phyloP scores from a whole-genome alignment of 805 yeast species.

The Schizosaccharomyces pombe region DNA sequence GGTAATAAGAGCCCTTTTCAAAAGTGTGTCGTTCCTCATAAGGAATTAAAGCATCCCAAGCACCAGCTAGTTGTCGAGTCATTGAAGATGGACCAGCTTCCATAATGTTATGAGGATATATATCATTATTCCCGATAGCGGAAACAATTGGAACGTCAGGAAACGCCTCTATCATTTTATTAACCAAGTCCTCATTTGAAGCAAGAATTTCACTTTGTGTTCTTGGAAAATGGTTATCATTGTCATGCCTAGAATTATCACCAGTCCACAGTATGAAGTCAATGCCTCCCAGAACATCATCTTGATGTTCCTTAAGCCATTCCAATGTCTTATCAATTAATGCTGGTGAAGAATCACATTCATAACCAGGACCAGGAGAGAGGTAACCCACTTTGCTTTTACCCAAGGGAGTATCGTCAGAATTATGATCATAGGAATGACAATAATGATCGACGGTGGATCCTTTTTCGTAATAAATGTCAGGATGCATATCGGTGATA shows the following conservation, averaged over 20 bases:
- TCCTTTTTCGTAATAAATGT: constrained; percentile 36
- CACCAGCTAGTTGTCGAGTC: constrained; percentile 48
- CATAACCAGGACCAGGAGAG: not conserved
- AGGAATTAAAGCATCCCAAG: constrained; percentile 57
- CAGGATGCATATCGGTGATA: constrained; percentile 73
- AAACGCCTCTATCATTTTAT: constrained; percentile 11
- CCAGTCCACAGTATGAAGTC: constrained; percentile 86
- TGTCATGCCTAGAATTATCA: constrained; percentile 42
- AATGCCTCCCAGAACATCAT: constrained; percentile 35
- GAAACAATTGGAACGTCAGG: constrained; percentile 30
- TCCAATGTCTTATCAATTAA: constrained; percentile 37
- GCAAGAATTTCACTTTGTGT: constrained; percentile 48
- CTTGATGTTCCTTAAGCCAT: constrained; percentile 42
- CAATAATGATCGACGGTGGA: constrained; percentile 28
- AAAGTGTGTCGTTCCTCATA: constrained; percentile 54
- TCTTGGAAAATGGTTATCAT: constrained; percentile 41
- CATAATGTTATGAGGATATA: constrained; percentile 67
- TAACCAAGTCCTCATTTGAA: constrained; percentile 22
- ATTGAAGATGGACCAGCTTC: constrained; percentile 76
- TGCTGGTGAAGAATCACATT: constrained; percentile 53
- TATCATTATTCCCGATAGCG: constrained; percentile 66
- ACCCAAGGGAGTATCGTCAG: constrained; percentile 12
- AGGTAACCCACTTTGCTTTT: constrained; percentile 32
- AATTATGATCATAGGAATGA: constrained; percentile 39
- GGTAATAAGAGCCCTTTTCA: constrained; percentile 49